Evolutionary conservation across 176 grass and related monocot species (phyloP), one percentile per base, ranked within the genome.

Genomic region (Aegilops umbellulata): DNA sequence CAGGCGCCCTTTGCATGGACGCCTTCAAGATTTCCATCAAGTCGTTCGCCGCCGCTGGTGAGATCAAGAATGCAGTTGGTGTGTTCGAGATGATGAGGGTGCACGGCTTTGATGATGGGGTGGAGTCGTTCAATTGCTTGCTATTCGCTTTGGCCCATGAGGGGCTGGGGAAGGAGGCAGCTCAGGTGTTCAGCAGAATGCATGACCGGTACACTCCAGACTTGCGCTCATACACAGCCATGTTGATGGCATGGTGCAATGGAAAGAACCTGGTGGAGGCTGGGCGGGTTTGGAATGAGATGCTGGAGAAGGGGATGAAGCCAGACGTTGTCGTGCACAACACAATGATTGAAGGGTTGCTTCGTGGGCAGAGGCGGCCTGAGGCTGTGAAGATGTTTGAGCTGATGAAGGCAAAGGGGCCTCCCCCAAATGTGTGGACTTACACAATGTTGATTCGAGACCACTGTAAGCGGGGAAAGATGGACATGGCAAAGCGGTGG

Each of bases 341-440:
- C 60, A 95, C 83, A n/a, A 91, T 95, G 96, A 77, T 98, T 60
- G 91, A 94, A 69, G 96, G 96, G 3, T 74, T 98, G 74, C 85
- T 95, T 81, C 60, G 66, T 22, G 91, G 96, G 66, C 93, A 95
- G 60, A 95, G 89, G 88, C 89, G 81, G 44, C 77, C 83, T 10
- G 93, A 95, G 69, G 91, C 96, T 0, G 64, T 98, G 79, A 98
- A 95, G 86, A 89, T 98, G 86, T 95, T 94, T 73, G 91, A 98
- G 46, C 80, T 98, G 60, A 98, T 98, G 96, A 98, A 98, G 84
- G 89, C 81, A 17, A 98, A 95, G 77, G 96, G 96, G 1, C 93
- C 93, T 85, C 38, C 20, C 3, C 93, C 96, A 60, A 95, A 98
- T 86, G 89, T 36, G 2, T 72, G 93, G 84, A 98, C 96, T 60